Percentiles rank a stretch among this genome's conserved stretches.
Conservation (phyloP, 2,329 filamentous ascomycete genomes). For the Lecanicillium sp. region DNA sequence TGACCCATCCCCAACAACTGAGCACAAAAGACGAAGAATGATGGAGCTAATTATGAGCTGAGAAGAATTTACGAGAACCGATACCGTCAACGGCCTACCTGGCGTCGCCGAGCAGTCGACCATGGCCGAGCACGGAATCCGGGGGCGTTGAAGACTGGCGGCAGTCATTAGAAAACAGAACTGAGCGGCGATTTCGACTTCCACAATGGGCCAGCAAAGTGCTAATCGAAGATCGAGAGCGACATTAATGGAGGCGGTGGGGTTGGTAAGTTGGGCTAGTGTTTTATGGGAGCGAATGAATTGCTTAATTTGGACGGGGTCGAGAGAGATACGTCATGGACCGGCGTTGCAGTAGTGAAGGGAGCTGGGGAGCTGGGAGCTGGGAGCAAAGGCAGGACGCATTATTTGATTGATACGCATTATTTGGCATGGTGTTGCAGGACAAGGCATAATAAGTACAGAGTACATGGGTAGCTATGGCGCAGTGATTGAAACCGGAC, state of each 20-base stretch:
- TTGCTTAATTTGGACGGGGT: too few species aligned
- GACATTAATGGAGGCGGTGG: too few species aligned
- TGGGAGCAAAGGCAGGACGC: too few species aligned
- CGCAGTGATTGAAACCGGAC: too few species aligned
- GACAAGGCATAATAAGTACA: too few species aligned
- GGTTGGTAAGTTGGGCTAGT: too few species aligned
- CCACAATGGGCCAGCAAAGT: constrained; percentile 25
- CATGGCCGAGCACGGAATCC: constrained; percentile 5
- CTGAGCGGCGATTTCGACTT: constrained; percentile 14
- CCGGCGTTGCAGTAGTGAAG: too few species aligned
- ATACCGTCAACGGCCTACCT: constrained; percentile 13
- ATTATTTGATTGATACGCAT: too few species aligned
- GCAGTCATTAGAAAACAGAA: constrained; percentile 20
- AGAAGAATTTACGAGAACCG: constrained; percentile 25
- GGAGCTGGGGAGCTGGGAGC: constrained; percentile 2
- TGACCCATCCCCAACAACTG: background rate
- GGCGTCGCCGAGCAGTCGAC: background rate
- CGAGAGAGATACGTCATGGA: too few species aligned
- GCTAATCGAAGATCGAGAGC: constrained; percentile 5
- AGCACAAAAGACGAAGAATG: background rate
- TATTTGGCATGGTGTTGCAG: too few species aligned
- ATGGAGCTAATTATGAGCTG: constrained; percentile 8
- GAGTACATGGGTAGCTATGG: too few species aligned
- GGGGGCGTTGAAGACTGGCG: constrained; percentile 26
- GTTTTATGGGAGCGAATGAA: too few species aligned